Evolutionary conservation across 306 rosid species (phyloP).

Genomic region (Quercus aquifolioides): DNA sequence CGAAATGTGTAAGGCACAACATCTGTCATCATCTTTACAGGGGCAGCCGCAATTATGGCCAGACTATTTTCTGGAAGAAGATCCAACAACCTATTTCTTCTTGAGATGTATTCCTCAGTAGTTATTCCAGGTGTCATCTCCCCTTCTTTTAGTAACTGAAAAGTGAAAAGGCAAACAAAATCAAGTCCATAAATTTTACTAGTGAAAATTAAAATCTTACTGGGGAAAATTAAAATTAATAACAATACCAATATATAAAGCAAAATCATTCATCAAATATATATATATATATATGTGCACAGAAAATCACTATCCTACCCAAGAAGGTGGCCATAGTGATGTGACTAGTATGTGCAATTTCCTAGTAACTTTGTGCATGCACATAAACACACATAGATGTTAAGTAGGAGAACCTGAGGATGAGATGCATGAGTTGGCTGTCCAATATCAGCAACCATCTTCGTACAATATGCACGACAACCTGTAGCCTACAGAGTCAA

Average conservation of each 20-base stretch:
- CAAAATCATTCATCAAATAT: not conserved
- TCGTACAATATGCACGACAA: slow-evolving; percentile 46
- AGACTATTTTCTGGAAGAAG: slow-evolving; percentile 81
- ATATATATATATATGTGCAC: no score
- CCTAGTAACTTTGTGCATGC: not conserved
- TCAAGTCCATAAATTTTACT: not conserved
- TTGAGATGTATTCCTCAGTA: slow-evolving; percentile 59
- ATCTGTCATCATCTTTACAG: slow-evolving; percentile 94
- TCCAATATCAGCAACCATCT: slow-evolving; percentile 60
- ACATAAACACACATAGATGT: not conserved
- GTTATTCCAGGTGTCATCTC: slow-evolving; percentile 83
- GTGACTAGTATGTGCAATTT: not conserved
- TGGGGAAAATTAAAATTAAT: not conserved
- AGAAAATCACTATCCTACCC: not conserved
- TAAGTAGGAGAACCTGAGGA: slow-evolving; percentile 54
- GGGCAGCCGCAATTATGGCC: slow-evolving; percentile 91
- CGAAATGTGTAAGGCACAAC: slow-evolving; percentile 92
- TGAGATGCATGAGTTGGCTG: slow-evolving; percentile 87
- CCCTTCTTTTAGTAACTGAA: slow-evolving; percentile 77
- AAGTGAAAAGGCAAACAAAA: slow-evolving; percentile 26
- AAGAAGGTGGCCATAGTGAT: not conserved
- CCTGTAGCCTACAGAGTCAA: slow-evolving; percentile 45
- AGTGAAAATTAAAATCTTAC: not conserved
- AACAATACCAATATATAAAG: not conserved
- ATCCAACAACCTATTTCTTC: slow-evolving; percentile 80